phyloP scores from a whole-genome alignment of 495 filamentous ascomycete species.

The Lindgomyces ingoldianus region DNA sequence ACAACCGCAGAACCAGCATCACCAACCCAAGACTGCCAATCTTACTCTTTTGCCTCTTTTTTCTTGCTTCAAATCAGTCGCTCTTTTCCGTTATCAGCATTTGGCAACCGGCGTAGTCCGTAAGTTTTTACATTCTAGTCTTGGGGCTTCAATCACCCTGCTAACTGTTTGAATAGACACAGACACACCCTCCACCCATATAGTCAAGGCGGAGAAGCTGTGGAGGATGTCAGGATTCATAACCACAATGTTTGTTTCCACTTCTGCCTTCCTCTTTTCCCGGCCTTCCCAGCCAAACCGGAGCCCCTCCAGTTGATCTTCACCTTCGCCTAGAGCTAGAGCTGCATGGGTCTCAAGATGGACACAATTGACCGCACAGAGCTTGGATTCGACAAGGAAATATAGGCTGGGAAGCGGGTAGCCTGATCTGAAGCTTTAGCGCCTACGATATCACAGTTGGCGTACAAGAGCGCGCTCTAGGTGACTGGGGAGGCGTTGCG shows the following conservation, averaged over 20 bases:
- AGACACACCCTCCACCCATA: conserved; percentile 10
- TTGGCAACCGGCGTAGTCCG: neutral
- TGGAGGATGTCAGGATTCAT: conserved; percentile 65
- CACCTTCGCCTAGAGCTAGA: conserved; percentile 41
- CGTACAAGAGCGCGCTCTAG: conserved; percentile 35
- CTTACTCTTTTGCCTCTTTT: neutral
- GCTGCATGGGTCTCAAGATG: conserved; percentile 36
- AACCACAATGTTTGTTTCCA: conserved; percentile 68
- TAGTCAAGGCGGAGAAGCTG: conserved; percentile 8
- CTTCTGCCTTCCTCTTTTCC: conserved; percentile 40
- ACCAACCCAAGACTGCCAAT: neutral
- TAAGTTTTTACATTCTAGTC: conserved; percentile 26
- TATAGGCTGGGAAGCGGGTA: neutral
- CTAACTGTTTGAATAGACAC: conserved; percentile 41
- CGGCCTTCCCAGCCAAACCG: conserved; percentile 40
- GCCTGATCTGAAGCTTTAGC: conserved; percentile 8
- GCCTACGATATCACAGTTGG: conserved; percentile 14
- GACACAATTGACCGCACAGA: conserved; percentile 6
- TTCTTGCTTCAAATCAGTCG: neutral
- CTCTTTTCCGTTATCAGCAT: conserved; percentile 3
- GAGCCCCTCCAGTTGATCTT: conserved; percentile 45
- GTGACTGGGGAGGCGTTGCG: conserved; percentile 26
- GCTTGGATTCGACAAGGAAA: neutral
- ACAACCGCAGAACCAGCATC: neutral
- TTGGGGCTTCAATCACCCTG: conserved; percentile 32